Base-by-base conservation (phyloP, 2,329 filamentous ascomycete species). In the Fusarium tupiense region DNA sequence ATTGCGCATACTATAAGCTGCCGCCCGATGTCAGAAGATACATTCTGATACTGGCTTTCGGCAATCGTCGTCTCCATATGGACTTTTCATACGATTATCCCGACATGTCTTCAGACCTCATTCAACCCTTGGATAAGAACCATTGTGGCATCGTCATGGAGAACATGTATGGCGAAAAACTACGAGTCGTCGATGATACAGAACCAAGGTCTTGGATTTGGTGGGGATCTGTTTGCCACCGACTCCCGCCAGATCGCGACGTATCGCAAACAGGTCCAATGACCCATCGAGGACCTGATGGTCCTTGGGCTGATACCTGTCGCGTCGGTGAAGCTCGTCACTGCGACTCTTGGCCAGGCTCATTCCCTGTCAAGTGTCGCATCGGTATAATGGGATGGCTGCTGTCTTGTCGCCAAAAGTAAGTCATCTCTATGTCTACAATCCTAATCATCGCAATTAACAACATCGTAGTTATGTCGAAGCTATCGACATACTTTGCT, bases 361-460 rank as follows among this genome's bases (percentile, higher is more conserved):
- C 24, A 12, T 14, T 31, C 11, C 43, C 33, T 2, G 9, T 3
- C 2, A 41, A 54, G 6, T 54, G 58, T 7, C 29, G 8, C 8
- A 41, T 61, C 3, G 46, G 58, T 11, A 6, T 6, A 4, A 61
- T 54, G 10, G 46, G 58, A 19, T 61, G 47, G 58, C n/a, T 61
- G 5, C 0, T 11, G 1, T 37, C 29, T 8, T 24, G 29, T 24
- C 61, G 44, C 1, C 43, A 24, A 2, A 49, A 29, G 29, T 47
- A 29, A 31, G 14, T 11, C 7, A 7, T 20, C 7, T 20, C 0
- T 26, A 10, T 10, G 8, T 29, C 8, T 29, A 0, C 13, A 8
- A 2, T 14, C 8, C 2, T 10, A 29, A 22, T 11, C 19, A 47
- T 16, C 9, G 6, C 13, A 11, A 22, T 22, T 58, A 17, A 58